Evolutionary conservation across 2,329 filamentous ascomycete genomes (phyloP), one percentile per base, ranked within the genome.

Genomic region (Hypoxylon sp.): DNA sequence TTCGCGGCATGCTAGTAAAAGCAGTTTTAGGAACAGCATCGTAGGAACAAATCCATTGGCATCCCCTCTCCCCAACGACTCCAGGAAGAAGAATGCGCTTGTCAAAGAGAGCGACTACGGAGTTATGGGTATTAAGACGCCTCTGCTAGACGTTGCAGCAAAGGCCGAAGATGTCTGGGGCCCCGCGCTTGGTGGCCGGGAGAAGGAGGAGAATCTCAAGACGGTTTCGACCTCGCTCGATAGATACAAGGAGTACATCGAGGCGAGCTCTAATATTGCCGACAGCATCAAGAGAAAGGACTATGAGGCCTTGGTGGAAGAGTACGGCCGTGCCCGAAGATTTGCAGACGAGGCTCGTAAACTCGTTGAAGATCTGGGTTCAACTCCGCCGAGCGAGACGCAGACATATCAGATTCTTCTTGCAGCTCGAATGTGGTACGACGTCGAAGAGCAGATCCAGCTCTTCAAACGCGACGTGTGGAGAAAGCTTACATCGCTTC

Each of bases 81-180:
- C 86, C 11, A 85, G 85, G 69, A 93, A 91, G 79, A 98, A 97
- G 84, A 97, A 97, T 78, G 94, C 96, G 0, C 84, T 98, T 50
- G 87, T 91, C 41, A 97, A 97, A 79, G 95, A 98, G 81, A 97
- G 93, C 74, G 94, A 97, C 75, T 97, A 94, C 75, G 94, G 94
- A 56, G 90, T 97, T 6, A 84, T 91, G 76, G 94, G 93, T 10
- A 97, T 99, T 79, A 97, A 97, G 77, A 87, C 86, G 1, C 95
- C 96, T 17, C 83, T 99, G 60, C 85, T 96, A 9, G 96, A 98
- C 74, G 93, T 97, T 10, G 93, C 93, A 0, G 92, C 94, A 67
- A 98, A 98, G 79, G 96, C 95, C 0, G 94, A 98, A 79, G 96
- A 99, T 75, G 92, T 99, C 7, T 99, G 97, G 94, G 96, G 96